Evolutionary conservation across 306 rosid genomes (phyloP).

Genomic region (Astragalus membranaceus): DNA sequence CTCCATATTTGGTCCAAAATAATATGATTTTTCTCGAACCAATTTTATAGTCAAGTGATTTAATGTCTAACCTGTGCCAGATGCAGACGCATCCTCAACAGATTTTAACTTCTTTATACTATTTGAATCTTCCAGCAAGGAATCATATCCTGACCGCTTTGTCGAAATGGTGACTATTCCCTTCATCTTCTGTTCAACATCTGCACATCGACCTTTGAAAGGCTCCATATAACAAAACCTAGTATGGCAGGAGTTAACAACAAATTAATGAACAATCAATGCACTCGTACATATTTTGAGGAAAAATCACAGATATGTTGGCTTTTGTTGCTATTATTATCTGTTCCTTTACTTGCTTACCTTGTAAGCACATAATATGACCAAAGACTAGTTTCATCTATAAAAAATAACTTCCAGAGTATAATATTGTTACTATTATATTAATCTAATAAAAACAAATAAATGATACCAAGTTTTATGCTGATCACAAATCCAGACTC

Average conservation of each 20-base stretch:
- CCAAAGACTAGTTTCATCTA: neutral
- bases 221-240: constrained; percentile 60
- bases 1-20: neutral
- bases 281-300: neutral
- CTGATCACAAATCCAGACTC: neutral
- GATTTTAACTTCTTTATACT: neutral
- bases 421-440: neutral
- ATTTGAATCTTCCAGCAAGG: constrained; percentile 6
- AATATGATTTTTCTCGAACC: neutral
- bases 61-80: constrained; percentile 26
- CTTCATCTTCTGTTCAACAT: constrained; percentile 27
- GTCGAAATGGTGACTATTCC: constrained; percentile 34
- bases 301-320: neutral
- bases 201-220: constrained; percentile 32
- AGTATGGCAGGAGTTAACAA: neutral
- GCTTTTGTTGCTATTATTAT: neutral
- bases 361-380: neutral
- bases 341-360: neutral
- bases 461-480: neutral
- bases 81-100: neutral
- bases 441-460: neutral
- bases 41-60: neutral
- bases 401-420: neutral
- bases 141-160: constrained; percentile 33
- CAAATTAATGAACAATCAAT: neutral